phyloP scores from a whole-genome alignment of 805 yeast species.

The Candida jianshihensis region DNA sequence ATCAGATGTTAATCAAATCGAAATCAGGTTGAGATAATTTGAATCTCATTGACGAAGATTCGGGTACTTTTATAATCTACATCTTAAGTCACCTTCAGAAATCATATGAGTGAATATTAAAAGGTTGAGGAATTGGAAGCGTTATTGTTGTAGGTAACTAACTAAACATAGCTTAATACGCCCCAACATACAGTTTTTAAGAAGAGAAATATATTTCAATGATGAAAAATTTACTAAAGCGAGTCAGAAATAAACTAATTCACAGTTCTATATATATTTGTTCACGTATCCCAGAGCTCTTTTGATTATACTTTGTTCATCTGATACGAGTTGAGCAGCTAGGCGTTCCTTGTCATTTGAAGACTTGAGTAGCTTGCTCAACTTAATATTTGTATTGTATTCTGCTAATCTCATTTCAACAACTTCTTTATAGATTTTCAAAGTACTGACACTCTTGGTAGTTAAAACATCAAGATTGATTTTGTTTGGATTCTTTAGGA shows the following conservation, averaged over 20 bases:
- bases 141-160: too few relatives aligned
- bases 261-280: constrained; percentile 6
- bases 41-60: too few relatives aligned
- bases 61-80: too few relatives aligned
- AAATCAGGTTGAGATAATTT: too few relatives aligned
- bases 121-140: too few relatives aligned
- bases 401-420: constrained; percentile 11
- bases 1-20: too few relatives aligned
- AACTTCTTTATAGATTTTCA: constrained; percentile 14
- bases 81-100: too few relatives aligned
- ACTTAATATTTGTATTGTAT: constrained; percentile 7
- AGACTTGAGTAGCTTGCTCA: constrained; percentile 9
- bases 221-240: too few relatives aligned
- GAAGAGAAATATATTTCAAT: too few relatives aligned
- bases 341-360: constrained; percentile 10
- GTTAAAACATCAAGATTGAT: constrained; percentile 12
- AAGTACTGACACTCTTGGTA: constrained; percentile 12
- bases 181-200: too few relatives aligned
- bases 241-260: background rate
- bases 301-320: constrained; percentile 12
- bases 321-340: constrained; percentile 13
- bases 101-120: too few relatives aligned
- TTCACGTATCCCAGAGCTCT: constrained; percentile 8
- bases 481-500: constrained; percentile 17
- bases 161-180: too few relatives aligned